phyloP scores from a whole-genome alignment of 2,329 filamentous ascomycete species.

The Aspergillus nomiae region DNA sequence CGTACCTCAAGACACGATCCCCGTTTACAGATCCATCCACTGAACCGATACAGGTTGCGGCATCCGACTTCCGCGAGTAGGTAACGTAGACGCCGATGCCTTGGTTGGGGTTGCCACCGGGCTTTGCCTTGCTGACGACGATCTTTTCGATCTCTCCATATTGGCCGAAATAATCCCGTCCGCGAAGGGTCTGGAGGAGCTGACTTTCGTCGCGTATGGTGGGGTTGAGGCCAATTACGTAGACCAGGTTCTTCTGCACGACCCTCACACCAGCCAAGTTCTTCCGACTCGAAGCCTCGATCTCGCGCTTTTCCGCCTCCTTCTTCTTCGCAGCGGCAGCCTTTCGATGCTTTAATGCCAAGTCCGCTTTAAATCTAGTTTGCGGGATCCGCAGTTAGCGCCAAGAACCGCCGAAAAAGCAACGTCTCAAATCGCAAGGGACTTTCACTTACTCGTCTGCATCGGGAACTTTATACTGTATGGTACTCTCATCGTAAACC shows the following conservation, averaged over 20 bases:
- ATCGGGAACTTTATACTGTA: constrained; percentile 94
- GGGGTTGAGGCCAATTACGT: constrained; percentile 91
- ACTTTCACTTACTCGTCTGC: constrained; percentile 79
- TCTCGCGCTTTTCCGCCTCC: constrained; percentile 93
- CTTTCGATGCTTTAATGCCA: constrained; percentile 78
- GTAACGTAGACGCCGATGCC: constrained; percentile 98
- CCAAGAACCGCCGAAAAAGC: constrained; percentile 15
- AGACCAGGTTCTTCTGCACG: constrained; percentile 97
- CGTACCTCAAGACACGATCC: constrained; percentile 77
- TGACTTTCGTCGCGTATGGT: constrained; percentile 85
- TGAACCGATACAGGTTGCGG: constrained; percentile 82
- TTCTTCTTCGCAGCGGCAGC: constrained; percentile 88
- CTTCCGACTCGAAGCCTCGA: constrained; percentile 92
- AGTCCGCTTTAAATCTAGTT: constrained; percentile 52
- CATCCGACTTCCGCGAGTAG: constrained; percentile 88
- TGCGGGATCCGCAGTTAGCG: constrained; percentile 23
- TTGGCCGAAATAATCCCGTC: constrained; percentile 93
- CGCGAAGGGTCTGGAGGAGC: constrained; percentile 83
- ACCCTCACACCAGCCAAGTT: constrained; percentile 94
- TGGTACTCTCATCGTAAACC: constrained; percentile 94
- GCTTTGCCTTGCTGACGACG: constrained; percentile 94
- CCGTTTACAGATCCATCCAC: constrained; percentile 93
- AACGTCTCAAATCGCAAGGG: background rate
- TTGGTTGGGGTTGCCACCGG: constrained; percentile 68
- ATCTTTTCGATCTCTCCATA: constrained; percentile 99